These are phyloP conservation scores for Globisporangium paroecandrum DNA, from an alignment of 352 stramenopile species.

Conservation along the genomic window DNA sequence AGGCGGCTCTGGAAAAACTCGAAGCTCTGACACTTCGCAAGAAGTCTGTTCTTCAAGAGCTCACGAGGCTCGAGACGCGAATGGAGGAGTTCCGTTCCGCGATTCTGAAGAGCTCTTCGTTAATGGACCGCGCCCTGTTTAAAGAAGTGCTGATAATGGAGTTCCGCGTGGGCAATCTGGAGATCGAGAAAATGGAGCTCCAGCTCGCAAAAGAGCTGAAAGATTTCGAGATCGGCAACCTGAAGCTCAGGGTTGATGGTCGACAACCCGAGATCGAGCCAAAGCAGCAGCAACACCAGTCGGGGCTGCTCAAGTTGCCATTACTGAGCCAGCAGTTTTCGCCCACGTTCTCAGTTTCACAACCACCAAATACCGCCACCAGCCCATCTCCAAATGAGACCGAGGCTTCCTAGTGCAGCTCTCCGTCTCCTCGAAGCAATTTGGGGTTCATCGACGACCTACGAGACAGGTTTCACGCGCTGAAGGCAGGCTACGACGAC, in stretches of 20 bases:
- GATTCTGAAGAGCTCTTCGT: slow-evolving; percentile 42
- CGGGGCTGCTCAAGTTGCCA: not conserved
- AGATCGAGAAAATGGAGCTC: slow-evolving; percentile 91
- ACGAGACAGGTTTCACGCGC: slow-evolving; percentile 26
- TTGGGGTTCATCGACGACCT: slow-evolving; percentile 33
- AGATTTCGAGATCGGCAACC: slow-evolving; percentile 17
- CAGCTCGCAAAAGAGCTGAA: slow-evolving; percentile 34
- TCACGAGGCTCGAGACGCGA: slow-evolving; percentile 18
- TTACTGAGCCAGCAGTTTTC: slow-evolving; percentile 10
- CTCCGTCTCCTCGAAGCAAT: not conserved
- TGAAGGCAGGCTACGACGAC: slow-evolving; percentile 8
- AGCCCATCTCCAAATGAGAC: not conserved
- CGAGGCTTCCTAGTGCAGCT: not conserved
- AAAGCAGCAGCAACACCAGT: not conserved
- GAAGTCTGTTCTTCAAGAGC: not conserved
- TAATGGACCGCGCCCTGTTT: slow-evolving; percentile 45
- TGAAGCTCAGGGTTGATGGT: not conserved
- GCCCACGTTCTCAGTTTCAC: slow-evolving; percentile 8
- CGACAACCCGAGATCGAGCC: not conserved
- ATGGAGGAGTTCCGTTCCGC: slow-evolving; percentile 60
- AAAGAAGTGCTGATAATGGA: slow-evolving; percentile 74
- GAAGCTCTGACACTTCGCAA: not conserved
- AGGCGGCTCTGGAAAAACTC: slow-evolving; percentile 5
- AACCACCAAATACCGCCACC: not conserved
- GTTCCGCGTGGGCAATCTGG: slow-evolving; percentile 86